Percentiles rank a stretch among this genome's conserved stretches.
Evolutionary conservation across 2,329 filamentous ascomycete species (phyloP).

Genomic region (Thelonectria blattea): DNA sequence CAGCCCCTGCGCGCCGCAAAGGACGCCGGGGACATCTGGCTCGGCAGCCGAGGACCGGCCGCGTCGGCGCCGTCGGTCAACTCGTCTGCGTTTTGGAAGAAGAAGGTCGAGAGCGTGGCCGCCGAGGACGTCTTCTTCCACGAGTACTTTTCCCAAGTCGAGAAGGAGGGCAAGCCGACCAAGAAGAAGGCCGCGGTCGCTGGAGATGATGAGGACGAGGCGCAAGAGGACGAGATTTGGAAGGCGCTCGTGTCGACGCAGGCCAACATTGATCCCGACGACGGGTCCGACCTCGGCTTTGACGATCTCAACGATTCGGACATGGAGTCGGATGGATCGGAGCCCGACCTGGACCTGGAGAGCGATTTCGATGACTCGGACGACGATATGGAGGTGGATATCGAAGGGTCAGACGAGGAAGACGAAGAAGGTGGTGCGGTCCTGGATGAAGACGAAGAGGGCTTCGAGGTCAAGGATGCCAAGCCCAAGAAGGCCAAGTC

Average conservation of each 20-base stretch:
- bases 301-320: slow-evolving; percentile 57
- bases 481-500: slow-evolving; percentile 52
- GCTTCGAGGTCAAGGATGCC: slow-evolving; percentile 68
- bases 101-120: slow-evolving; percentile 84
- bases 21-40: slow-evolving; percentile 62
- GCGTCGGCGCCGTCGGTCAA: slow-evolving; percentile 65
- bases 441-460: slow-evolving; percentile 48
- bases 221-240: slow-evolving; percentile 84
- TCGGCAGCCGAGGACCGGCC: slow-evolving; percentile 56
- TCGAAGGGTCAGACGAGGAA: slow-evolving; percentile 51
- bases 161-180: slow-evolving; percentile 62
- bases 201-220: slow-evolving; percentile 60
- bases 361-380: slow-evolving; percentile 56
- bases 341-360: slow-evolving; percentile 45
- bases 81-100: slow-evolving; percentile 87
- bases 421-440: slow-evolving; percentile 49
- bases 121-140: slow-evolving; percentile 98
- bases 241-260: slow-evolving; percentile 83
- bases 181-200: slow-evolving; percentile 55
- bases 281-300: slow-evolving; percentile 58
- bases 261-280: slow-evolving; percentile 64
- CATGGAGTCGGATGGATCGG: slow-evolving; percentile 54
- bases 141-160: slow-evolving; percentile 84
- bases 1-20: slow-evolving; percentile 73
- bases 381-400: slow-evolving; percentile 41